phyloP scores from a whole-genome alignment of 2,329 filamentous ascomycete genomes.

The Epichloe scottii region DNA sequence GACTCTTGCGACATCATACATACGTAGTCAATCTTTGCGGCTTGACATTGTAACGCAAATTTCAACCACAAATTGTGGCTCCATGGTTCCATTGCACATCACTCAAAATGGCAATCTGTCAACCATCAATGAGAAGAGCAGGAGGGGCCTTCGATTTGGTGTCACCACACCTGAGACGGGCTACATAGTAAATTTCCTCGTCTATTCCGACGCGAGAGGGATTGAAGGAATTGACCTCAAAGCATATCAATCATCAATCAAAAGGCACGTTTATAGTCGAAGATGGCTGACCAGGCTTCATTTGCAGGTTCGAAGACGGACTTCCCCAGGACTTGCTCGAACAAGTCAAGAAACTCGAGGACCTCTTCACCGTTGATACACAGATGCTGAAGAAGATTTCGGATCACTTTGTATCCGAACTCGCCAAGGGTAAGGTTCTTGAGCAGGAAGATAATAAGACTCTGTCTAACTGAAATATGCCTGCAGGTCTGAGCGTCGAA shows the following conservation, averaged over 20 bases:
- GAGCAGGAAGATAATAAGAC: neutral
- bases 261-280: neutral
- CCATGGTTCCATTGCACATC: neutral
- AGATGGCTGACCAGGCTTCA: slow-evolving; percentile 10
- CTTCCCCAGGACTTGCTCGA: slow-evolving; percentile 71
- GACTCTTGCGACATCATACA: neutral
- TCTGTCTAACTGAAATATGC: slow-evolving; percentile 8
- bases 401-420: slow-evolving; percentile 76
- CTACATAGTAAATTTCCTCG: neutral
- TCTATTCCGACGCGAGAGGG: neutral
- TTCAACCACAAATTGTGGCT: neutral
- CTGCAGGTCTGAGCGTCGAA: slow-evolving; percentile 63
- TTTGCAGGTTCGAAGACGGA: slow-evolving; percentile 73
- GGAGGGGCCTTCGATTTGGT: neutral
- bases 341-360: slow-evolving; percentile 75
- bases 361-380: slow-evolving; percentile 66
- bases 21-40: neutral
- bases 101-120: neutral
- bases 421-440: slow-evolving; percentile 58
- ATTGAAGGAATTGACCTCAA: neutral
- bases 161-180: neutral
- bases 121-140: neutral
- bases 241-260: neutral
- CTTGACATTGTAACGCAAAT: slow-evolving; percentile 1
- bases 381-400: slow-evolving; percentile 82